phyloP scores from a whole-genome alignment of 148 eudicot species.

The Rhododendron ferrugineum region DNA sequence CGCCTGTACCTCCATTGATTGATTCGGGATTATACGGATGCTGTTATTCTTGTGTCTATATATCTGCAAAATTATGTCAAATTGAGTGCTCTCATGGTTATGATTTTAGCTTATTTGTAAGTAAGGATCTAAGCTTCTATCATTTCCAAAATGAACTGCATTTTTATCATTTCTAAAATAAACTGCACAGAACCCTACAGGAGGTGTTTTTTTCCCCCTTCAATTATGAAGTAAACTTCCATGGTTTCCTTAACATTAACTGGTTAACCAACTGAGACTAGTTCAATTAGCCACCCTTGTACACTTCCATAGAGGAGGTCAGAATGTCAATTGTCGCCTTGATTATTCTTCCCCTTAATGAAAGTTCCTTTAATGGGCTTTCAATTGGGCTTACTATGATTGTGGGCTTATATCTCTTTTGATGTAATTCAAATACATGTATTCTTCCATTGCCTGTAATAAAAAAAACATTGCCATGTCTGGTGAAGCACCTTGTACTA shows the following conservation, averaged over 20 bases:
- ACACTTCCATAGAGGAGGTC: not conserved
- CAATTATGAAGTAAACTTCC: not conserved
- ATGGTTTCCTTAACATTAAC: not conserved
- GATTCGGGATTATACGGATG: no score
- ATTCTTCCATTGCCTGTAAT: not conserved
- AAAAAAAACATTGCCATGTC: not conserved
- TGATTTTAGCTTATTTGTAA: no score
- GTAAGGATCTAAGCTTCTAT: no score
- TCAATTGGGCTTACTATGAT: not conserved
- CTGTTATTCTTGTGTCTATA: no score
- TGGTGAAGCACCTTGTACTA: not conserved
- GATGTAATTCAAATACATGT: no score
- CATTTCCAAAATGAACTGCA: no score
- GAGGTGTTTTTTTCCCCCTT: not conserved
- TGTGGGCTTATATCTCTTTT: not conserved
- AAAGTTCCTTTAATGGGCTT: not conserved
- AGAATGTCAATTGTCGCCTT: not conserved
- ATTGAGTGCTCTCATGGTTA: no score
- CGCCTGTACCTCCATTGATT: no score
- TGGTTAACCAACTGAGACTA: not conserved
- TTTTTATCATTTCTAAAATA: not conserved
- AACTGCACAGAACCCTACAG: not conserved
- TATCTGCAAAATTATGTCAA: no score
- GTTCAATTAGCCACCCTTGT: not conserved
- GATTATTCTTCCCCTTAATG: not conserved